Evolutionary conservation across 345 rosid genomes (phyloP).

Genomic region (Clausena lansium): DNA sequence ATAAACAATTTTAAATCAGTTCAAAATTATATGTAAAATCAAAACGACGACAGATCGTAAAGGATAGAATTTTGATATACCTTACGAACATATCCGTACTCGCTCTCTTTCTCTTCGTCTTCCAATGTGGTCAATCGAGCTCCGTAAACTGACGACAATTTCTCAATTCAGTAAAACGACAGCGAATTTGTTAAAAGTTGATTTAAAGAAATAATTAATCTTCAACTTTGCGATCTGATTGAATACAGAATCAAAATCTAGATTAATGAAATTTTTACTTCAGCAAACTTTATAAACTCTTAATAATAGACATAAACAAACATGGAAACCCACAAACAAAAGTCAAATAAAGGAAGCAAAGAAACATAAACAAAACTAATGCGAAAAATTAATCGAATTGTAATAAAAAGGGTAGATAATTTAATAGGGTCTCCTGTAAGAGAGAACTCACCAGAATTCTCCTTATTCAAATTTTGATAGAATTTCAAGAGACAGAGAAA

Average conservation of each 20-base stretch:
- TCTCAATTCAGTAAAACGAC: conserved; percentile 2
- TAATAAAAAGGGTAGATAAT: no score
- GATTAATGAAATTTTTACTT: no score
- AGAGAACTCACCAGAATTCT: no score
- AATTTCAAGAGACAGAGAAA: no score
- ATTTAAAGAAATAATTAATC: neutral
- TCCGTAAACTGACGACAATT: conserved; percentile 87
- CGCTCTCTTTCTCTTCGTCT: conserved; percentile 96
- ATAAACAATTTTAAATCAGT: neutral
- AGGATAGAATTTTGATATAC: conserved; percentile 22
- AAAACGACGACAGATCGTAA: neutral
- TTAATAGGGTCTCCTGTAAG: no score
- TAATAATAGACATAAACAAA: no score
- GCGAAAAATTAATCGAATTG: no score
- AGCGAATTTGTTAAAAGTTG: neutral
- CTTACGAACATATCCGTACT: conserved; percentile 99
- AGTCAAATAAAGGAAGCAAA: no score
- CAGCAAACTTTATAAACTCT: no score
- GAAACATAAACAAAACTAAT: no score
- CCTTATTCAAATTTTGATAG: no score
- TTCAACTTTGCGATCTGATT: neutral
- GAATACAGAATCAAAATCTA: neutral
- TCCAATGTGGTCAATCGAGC: conserved; percentile 88
- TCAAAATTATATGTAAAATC: neutral
- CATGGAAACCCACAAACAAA: no score